Evolutionary conservation across 129 eudicot genomes (phyloP), one percentile per base, ranked within the genome.

Genomic region (Cynara cardunculus): DNA sequence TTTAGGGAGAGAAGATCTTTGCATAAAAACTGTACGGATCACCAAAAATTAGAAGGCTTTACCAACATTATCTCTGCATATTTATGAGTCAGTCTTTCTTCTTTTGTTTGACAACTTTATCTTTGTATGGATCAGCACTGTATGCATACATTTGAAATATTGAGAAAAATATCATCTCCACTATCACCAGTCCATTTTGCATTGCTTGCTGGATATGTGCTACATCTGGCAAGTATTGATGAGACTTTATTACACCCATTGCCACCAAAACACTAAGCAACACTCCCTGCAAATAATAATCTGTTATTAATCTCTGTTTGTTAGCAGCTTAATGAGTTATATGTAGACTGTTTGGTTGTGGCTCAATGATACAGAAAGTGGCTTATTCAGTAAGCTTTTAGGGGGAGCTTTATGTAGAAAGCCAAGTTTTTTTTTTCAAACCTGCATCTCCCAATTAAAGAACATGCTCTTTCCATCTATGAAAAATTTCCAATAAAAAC

Each of bases 151-250:
- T 87, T 85, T 87, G 89, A 71, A 87, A 80, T 44, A 85, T 34
- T 12, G 93, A 82, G 81, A 93, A 93, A 87, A 93, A 86, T 61
- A 93, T 91, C 97, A 89, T 93, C 84, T 93, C 97, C 39, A 87
- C 80, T 25, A 91, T 83, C 80, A 93, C 91, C 82, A 90, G 14
- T 14, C 80, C 35, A 71, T 93, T 93, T 75, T 90, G 96, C 44
- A 84, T 79, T 25, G 92, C 97, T 85, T 86, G 85, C 37, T 89
- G 89, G 24, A 93, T 76, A 73, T 90, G 93, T 73, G 69, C 89
- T 27, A 90, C 96, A 13, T 89, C 90, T 7, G 90, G 83, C 90
- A 96, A 93, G 73, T 87, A 80, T 83, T 87, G 89, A 72, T 70
- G 78, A 44, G 97, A 88, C 71, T 80, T 84, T 30, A 92, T 72